A percentile compares a stretch with the other conserved stretches of the same genome.
These are phyloP conservation scores for Remersonia thermophila DNA, from an alignment of 2,329 filamentous ascomycete species.

Conservation along the genomic window DNA sequence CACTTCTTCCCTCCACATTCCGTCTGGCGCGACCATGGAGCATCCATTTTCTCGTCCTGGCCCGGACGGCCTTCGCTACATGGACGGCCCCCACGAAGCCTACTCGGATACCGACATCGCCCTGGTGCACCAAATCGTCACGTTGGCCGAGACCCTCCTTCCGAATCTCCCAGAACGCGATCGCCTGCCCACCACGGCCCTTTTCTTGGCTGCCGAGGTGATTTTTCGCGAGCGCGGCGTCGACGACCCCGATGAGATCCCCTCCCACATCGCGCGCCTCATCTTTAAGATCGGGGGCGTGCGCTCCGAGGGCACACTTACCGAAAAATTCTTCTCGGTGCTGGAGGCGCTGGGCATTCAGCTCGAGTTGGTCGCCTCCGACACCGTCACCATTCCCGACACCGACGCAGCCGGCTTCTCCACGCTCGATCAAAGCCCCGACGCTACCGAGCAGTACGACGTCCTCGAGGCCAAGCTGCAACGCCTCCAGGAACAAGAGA, in stretches of 20 bases:
- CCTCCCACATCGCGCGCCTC: conserved; percentile 60
- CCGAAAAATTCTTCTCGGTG: conserved; percentile 58
- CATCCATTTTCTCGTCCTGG: too few relatives aligned
- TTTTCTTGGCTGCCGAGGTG: conserved; percentile 71
- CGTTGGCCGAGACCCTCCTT: conserved; percentile 54
- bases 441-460: too few relatives aligned
- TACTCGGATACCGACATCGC: too few relatives aligned
- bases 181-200: conserved; percentile 58
- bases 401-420: too few relatives aligned
- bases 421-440: too few relatives aligned
- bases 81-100: too few relatives aligned
- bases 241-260: conserved; percentile 60
- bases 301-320: conserved; percentile 43
- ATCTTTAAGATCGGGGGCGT: conserved; percentile 66
- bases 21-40: too few relatives aligned
- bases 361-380: conserved; percentile 41
- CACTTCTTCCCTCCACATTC: too few relatives aligned
- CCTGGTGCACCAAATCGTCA: conserved; percentile 63
- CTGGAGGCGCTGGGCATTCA: conserved; percentile 59
- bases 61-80: too few relatives aligned
- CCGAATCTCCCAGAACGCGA: conserved; percentile 45
- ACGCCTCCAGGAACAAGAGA: conserved; percentile 8
- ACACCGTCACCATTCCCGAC: too few relatives aligned
- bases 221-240: conserved; percentile 59
- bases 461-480: conserved; percentile 15